These are phyloP conservation scores for Fragilariopsis cylindrus DNA, from an alignment of 108 stramenopile species.

Conservation along the genomic window DNA sequence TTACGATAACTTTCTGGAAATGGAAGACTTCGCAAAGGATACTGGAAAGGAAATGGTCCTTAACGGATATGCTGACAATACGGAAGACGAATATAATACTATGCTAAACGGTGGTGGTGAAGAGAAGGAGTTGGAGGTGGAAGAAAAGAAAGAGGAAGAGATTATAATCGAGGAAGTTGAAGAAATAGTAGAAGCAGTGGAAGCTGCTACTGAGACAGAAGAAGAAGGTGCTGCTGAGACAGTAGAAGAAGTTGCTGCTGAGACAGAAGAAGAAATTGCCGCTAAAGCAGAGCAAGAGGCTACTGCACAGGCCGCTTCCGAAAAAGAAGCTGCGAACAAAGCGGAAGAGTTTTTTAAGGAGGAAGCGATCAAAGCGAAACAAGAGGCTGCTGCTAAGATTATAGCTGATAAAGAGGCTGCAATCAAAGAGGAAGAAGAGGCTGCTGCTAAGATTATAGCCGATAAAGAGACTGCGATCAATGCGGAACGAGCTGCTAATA, in stretches of 20 bases:
- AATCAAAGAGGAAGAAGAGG: constrained; percentile 28
- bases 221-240: constrained; percentile 30
- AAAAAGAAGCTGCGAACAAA: constrained; percentile 30
- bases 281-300: constrained; percentile 18
- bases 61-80: constrained; percentile 82
- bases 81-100: constrained; percentile 71
- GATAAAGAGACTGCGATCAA: constrained; percentile 1
- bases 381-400: constrained; percentile 16
- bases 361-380: background rate
- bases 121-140: constrained; percentile 53
- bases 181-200: constrained; percentile 4
- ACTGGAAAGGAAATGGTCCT: constrained; percentile 74
- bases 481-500: constrained; percentile 20
- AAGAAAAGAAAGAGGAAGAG: constrained; percentile 41
- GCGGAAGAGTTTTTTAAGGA: background rate
- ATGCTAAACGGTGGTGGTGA: constrained; percentile 24
- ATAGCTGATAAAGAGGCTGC: constrained; percentile 13
- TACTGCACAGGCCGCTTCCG: constrained; percentile 27
- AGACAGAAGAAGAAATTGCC: constrained; percentile 21
- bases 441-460: constrained; percentile 30
- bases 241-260: constrained; percentile 25
- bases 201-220: constrained; percentile 19
- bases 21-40: constrained; percentile 82
- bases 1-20: constrained; percentile 74
- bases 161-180: constrained; percentile 1